A percentile compares a stretch with the other conserved stretches of the same genome.
These are phyloP conservation scores for Epichloe gansuensis DNA, from an alignment of 2,329 filamentous ascomycete genomes.

Conservation along the genomic window DNA sequence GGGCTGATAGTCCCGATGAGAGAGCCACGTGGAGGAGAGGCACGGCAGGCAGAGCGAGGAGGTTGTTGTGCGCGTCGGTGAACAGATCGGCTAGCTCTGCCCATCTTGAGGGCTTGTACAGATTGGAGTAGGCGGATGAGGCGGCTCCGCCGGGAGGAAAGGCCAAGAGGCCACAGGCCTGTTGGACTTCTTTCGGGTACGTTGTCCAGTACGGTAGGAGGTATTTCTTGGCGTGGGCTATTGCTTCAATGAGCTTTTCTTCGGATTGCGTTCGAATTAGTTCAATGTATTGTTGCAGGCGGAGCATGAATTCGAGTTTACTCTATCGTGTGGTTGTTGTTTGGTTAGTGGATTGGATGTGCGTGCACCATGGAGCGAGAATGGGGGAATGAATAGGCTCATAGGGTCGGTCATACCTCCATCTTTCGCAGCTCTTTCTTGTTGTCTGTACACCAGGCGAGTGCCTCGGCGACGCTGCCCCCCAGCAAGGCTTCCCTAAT, in stretches of 20 bases:
- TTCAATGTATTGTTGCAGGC: constrained; percentile 91
- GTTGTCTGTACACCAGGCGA: constrained; percentile 88
- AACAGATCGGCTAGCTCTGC: constrained; percentile 65
- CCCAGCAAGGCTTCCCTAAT: constrained; percentile 61
- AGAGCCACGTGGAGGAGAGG: constrained; percentile 86
- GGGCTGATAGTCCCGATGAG: constrained; percentile 77
- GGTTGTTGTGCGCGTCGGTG: constrained; percentile 70
- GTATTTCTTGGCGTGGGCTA: constrained; percentile 70
- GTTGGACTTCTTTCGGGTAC: constrained; percentile 54
- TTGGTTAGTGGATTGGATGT: constrained; percentile 1
- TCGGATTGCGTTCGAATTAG: constrained; percentile 57
- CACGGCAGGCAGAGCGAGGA: constrained; percentile 68
- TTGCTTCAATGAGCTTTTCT: constrained; percentile 59
- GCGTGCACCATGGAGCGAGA: background rate
- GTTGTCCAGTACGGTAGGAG: constrained; percentile 57
- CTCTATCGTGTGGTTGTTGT: constrained; percentile 34
- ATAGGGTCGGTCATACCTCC: constrained; percentile 40
- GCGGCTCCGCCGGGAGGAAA: constrained; percentile 43
- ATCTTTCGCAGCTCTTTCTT: constrained; percentile 85
- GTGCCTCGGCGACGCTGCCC: constrained; percentile 63
- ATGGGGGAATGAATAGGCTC: background rate
- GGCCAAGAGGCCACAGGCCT: constrained; percentile 70
- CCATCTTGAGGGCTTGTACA: constrained; percentile 70
- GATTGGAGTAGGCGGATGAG: constrained; percentile 30
- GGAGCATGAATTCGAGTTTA: constrained; percentile 82